Evolutionary conservation across 192 early-diverging fungal genomes (phyloP), one percentile per base, ranked within the genome.

Genomic region (Funneliformis geosporum): DNA sequence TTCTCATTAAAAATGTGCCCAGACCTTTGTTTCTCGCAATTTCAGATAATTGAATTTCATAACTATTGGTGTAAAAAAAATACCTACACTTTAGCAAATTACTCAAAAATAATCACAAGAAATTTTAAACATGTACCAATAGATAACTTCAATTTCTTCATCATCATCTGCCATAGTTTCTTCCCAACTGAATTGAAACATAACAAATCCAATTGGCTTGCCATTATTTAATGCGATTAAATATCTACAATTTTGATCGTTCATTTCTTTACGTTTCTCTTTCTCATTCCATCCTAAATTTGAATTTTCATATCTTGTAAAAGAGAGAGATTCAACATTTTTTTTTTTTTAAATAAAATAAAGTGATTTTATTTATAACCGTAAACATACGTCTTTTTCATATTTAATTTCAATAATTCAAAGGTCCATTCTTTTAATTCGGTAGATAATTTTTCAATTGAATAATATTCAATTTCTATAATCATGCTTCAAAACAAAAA

Each of bases 141-240:
- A 92, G 16, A 89, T 84, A n/a, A 84, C 85, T 68, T 87, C 83
- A 21, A 76, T 82, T 60, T 82, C 77, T n/a, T 27, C 10, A 27
- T 86, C 82, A 60, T 86, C 88, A 71, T 88, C 89, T 59, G 64
- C 66, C 84, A 84, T 85, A 1, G 85, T 88, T 42, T 91, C 90
- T 83, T 91, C 89, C 80, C 83, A 80, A 9, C 83, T 82, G 67
- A 91, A 86, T 75, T 91, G 88, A 71, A 90, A 91, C 79, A 89
- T 83, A 0, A 70, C n/a, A 44, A 78, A 78, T 59, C 77, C 77
- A 69, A 88, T 80, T 18, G 83, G 82, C 9, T 78, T 71, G 23
- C 18, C 67, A 33, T 76, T 77, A 75, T 81, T 74, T 46, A 14
- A 47, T 5, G 86, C 91, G 46, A 92, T 82, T 5, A 92, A 28